Percentiles rank a stretch among this genome's conserved stretches.
Conservation (phyloP, 805 yeast genomes). For the Myxozyma vanderwaltii region DNA sequence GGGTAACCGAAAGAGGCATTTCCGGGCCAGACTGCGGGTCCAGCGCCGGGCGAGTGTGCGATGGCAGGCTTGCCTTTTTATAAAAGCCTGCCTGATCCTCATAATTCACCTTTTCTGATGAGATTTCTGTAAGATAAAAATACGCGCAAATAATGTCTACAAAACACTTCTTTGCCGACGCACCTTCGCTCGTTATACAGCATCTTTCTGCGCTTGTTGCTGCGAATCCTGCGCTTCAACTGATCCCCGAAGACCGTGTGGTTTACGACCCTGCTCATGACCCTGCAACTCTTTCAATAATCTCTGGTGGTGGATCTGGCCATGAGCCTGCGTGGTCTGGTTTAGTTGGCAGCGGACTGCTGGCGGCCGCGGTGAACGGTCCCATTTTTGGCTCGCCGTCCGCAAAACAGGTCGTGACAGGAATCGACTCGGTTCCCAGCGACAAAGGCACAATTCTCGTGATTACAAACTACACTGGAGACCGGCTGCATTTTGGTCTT, state of each 20-base stretch:
- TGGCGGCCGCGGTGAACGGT: slow-evolving; percentile 88
- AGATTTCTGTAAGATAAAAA: background rate
- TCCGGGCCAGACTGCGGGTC: background rate
- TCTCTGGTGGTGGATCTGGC: slow-evolving; percentile 95
- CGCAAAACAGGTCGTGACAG: slow-evolving; percentile 80
- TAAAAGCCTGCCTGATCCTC: background rate
- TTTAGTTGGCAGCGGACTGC: slow-evolving; percentile 77
- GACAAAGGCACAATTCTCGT: slow-evolving; percentile 67
- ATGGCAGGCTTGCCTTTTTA: background rate
- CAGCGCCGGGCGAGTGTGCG: background rate
- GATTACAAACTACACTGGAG: slow-evolving; percentile 94
- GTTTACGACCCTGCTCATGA: slow-evolving; percentile 38
- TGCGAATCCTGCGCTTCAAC: slow-evolving; percentile 56
- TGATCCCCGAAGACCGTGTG: slow-evolving; percentile 55
- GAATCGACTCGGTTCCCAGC: slow-evolving; percentile 48
- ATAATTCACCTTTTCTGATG: background rate
- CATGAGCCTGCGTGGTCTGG: slow-evolving; percentile 96
- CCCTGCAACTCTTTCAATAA: slow-evolving; percentile 53
- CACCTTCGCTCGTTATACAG: slow-evolving; percentile 42
- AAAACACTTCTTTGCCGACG: slow-evolving; percentile 41
- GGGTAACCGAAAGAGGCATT: background rate
- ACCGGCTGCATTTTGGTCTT: slow-evolving; percentile 86
- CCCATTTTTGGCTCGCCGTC: slow-evolving; percentile 88
- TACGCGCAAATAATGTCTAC: slow-evolving; percentile 15
- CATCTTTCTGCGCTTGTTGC: slow-evolving; percentile 58